Evolutionary conservation across 441 rosid species (phyloP).

Genomic region (Gossypium schwendimanii): DNA sequence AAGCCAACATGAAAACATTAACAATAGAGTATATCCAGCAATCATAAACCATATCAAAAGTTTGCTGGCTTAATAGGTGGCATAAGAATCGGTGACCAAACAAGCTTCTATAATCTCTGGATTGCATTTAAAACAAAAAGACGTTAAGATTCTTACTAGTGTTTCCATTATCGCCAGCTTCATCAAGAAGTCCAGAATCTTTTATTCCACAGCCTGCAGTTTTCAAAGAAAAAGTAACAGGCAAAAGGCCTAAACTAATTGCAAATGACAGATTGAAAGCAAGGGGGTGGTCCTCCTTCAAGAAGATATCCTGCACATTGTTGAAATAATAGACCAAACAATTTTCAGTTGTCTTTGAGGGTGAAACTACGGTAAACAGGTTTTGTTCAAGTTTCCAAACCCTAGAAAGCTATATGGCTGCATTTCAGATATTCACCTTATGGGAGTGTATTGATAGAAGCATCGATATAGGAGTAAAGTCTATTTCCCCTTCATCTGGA

Average conservation of each 20-base stretch:
- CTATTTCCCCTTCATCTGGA: slow-evolving; percentile 67
- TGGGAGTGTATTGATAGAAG: slow-evolving; percentile 62
- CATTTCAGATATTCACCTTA: slow-evolving; percentile 43
- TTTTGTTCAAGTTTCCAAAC: slow-evolving; percentile 8
- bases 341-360: not conserved
- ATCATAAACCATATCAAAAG: not conserved
- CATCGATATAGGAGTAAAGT: slow-evolving; percentile 55
- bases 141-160: slow-evolving; percentile 48
- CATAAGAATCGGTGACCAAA: not conserved
- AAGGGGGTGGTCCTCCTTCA: slow-evolving; percentile 92
- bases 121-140: slow-evolving; percentile 4
- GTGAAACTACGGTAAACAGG: slow-evolving; percentile 15
- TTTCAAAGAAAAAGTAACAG: slow-evolving; percentile 58
- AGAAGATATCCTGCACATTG: slow-evolving; percentile 51
- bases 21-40: not conserved
- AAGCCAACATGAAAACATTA: not conserved
- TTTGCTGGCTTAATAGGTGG: not conserved
- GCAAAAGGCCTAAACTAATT: slow-evolving; percentile 82
- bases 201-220: slow-evolving; percentile 86
- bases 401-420: slow-evolving; percentile 9
- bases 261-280: slow-evolving; percentile 72
- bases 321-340: slow-evolving; percentile 17
- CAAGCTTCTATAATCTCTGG: not conserved
- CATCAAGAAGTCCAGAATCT: slow-evolving; percentile 60
- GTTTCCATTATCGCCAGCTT: slow-evolving; percentile 64